Base-by-base conservation (phyloP, 148 eudicot species). In the Nyssa sinensis region DNA sequence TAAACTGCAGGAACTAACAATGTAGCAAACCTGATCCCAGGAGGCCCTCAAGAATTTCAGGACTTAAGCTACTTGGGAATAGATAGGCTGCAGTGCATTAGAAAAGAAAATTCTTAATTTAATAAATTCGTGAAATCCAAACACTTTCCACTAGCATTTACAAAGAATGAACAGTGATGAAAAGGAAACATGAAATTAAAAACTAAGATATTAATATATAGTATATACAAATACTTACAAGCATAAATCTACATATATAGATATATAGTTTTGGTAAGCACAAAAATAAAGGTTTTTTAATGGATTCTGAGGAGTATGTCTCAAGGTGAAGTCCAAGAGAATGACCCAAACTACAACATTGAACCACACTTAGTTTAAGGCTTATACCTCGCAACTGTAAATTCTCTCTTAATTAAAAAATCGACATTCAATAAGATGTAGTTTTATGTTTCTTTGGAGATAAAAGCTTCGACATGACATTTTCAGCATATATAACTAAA, bases 21-120 rank as follows among this genome's bases (percentile, higher is more conserved):
- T 31, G 12, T 7, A 0, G 57, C 21, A 31, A 69, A 95, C 99
- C 99, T 89, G 99, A 44, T 86, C 87, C 99, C 17, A 95, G 87
- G 32, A 95, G 90, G 67, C 99, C 99, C 75, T 95, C 99, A 13
- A 95, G 90, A 85, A 95, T 87, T 81, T 95, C 98, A 62, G 99
- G 97, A 81, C 71, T 88, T 69, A 95, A 64, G 86, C 93, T 91
- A 67, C 86, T 78, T 7, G 98, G 99, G 80, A 95, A 95, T 30
- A 95, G 82, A 74, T 91, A 95, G 67, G 97, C 99, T 93, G 87
- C 89, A 85, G 78, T 37, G 47, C 14, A 71, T 24, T 41, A 19
- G 29, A 65, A 55, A 55, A 37, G 69, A 8, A 44, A 70, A 2
- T 32, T 37, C 5, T 57, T 34, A 78, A 6, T 3, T 30, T n/a